A percentile compares a stretch with the other conserved stretches of the same genome.
These are phyloP conservation scores for Backusella circina DNA, from an alignment of 192 early-diverging fungal species.

Conservation along the genomic window DNA sequence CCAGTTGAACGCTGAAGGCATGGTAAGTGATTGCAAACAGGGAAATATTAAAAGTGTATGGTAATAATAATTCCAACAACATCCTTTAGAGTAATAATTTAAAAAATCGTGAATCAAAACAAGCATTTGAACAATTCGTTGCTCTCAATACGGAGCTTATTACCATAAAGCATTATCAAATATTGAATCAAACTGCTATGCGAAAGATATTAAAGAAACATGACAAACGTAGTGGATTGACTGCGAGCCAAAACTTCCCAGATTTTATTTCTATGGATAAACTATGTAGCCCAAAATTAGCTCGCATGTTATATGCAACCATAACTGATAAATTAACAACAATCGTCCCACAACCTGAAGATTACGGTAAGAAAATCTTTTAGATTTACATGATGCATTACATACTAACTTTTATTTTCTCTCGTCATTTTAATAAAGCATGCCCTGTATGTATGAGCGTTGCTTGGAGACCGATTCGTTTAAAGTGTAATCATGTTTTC, in stretches of 20 bases:
- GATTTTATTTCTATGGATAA: slow-evolving; percentile 42
- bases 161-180: slow-evolving; percentile 70
- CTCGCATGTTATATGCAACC: slow-evolving; percentile 58
- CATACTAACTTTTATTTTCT: not conserved
- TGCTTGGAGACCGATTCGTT: slow-evolving; percentile 75
- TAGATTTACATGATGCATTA: not conserved
- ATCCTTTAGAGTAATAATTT: not conserved
- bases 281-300: slow-evolving; percentile 56
- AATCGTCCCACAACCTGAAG: slow-evolving; percentile 79
- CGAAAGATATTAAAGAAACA: slow-evolving; percentile 90
- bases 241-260: slow-evolving; percentile 50
- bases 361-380: slow-evolving; percentile 46
- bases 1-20: slow-evolving; percentile 45
- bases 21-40: slow-evolving; percentile 17
- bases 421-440: slow-evolving; percentile 7
- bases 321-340: slow-evolving; percentile 62
- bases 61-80: not conserved
- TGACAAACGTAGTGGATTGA: slow-evolving; percentile 73
- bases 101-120: slow-evolving; percentile 8
- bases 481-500: slow-evolving; percentile 73
- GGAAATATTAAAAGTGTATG: not conserved
- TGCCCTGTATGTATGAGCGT: slow-evolving; percentile 81
- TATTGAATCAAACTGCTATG: slow-evolving; percentile 76
- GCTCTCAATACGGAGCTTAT: slow-evolving; percentile 74
- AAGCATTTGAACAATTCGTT: slow-evolving; percentile 50